Evolutionary conservation across 2,329 filamentous ascomycete species (phyloP), one percentile per base, ranked within the genome.

Genomic region (Colletotrichum sp.): DNA sequence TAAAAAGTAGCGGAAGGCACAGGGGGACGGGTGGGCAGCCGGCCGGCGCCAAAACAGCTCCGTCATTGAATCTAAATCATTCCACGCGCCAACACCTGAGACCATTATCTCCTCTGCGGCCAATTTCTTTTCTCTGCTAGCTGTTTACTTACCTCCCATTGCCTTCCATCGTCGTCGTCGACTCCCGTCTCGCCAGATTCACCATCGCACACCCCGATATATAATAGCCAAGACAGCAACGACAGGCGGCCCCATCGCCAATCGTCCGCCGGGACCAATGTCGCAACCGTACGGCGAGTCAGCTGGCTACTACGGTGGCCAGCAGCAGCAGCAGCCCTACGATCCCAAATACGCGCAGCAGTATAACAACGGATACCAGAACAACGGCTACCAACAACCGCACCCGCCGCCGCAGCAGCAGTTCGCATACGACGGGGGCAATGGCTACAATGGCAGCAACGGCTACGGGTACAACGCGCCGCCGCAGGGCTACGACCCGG

Each of bases 401-500:
- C 74, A 77, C 43, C 69, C 74, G n/a, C 79, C 18, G 67, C 81
- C 80, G 15, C 72, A 68, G 5, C 78, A 72, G 72, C 80, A 56
- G 36, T 66, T 67, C 18, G 61, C 58, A 6, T 68, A 75, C 34
- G 66, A 71, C 22, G 55, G 55, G 22, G 27, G 25, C 0, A 58
- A 58, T 58, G 43, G 43, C 6, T 52, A 52, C 13, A 62, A 77
- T 15, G 76, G 74, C 16, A 80, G 83, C 66, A 80, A 80, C 15
- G 77, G 79, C 5, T 84, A 85, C 68, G 82, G 82, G 28, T 86
- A 84, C 78, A 83, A 84, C 68, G 68, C 76, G 58, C 76, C 75
- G 62, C 83, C 84, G 13, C 83, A 84, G 3, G 81, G 85, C 67
- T 78, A 82, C 36, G 82, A 84, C 56, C 83, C 83, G 69, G 88